phyloP scores from a whole-genome alignment of 2,329 filamentous ascomycete species.

The Calonectria ilicicola region DNA sequence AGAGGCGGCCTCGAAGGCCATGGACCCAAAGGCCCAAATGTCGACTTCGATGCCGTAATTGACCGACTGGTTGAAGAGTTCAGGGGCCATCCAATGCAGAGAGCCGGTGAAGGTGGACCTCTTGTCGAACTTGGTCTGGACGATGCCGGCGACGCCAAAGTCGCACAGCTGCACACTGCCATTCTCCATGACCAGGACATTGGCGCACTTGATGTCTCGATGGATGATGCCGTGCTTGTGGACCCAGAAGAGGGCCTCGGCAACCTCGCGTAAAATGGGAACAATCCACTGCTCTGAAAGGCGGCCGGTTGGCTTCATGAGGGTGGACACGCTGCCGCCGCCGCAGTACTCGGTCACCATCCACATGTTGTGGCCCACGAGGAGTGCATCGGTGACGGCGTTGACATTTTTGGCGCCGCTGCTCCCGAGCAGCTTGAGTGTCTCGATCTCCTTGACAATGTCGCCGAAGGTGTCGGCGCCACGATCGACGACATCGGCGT shows the following conservation, averaged over 20 bases:
- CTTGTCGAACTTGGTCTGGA: constrained; percentile 82
- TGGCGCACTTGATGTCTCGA: constrained; percentile 80
- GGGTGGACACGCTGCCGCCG: constrained; percentile 83
- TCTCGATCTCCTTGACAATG: constrained; percentile 75
- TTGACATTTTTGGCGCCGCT: constrained; percentile 84
- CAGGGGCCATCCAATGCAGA: constrained; percentile 88
- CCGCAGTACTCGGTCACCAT: constrained; percentile 90
- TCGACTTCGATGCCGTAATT: constrained; percentile 81
- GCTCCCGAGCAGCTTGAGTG: constrained; percentile 79
- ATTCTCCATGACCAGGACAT: constrained; percentile 82
- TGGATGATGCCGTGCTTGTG: constrained; percentile 78
- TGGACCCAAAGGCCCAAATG: constrained; percentile 88
- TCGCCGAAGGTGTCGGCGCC: constrained; percentile 77
- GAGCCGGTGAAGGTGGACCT: constrained; percentile 85
- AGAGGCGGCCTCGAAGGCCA: constrained; percentile 84
- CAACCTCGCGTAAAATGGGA: constrained; percentile 74
- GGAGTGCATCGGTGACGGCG: constrained; percentile 81
- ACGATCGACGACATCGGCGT: constrained; percentile 75
- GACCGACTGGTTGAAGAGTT: constrained; percentile 74
- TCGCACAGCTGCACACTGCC: constrained; percentile 85
- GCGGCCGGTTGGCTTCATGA: constrained; percentile 76
- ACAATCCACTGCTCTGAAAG: constrained; percentile 78
- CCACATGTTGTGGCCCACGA: constrained; percentile 85
- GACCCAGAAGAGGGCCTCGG: constrained; percentile 75
- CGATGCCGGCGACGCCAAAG: constrained; percentile 84